Conservation (phyloP, 352 stramenopile genomes). For the Pythium coloratum region DNA sequence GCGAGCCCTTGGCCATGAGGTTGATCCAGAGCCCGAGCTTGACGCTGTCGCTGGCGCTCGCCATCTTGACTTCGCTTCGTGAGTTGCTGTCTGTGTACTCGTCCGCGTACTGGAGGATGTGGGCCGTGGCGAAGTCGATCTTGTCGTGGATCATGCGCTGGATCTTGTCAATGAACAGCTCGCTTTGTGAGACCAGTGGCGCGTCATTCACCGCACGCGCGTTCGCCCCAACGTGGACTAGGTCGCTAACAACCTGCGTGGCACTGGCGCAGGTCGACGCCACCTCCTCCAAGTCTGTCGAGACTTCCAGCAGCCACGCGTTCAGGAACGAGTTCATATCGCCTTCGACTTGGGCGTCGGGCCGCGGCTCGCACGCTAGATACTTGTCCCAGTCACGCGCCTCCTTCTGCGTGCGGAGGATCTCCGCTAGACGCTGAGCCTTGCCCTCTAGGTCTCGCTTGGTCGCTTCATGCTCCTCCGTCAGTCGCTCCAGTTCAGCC, state of each 20-base stretch:
- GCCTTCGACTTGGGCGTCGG: conserved; percentile 63
- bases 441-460: conserved; percentile 62
- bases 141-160: conserved; percentile 62
- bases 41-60: conserved; percentile 42
- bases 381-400: conserved; percentile 70
- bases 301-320: conserved; percentile 65
- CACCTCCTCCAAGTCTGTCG: conserved; percentile 47
- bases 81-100: conserved; percentile 63
- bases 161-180: conserved; percentile 49
- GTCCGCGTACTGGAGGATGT: conserved; percentile 73
- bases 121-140: conserved; percentile 58
- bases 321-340: conserved; percentile 86
- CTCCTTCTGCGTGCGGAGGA: conserved; percentile 65
- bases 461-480: conserved; percentile 49
- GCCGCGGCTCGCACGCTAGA: conserved; percentile 64
- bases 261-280: conserved; percentile 51
- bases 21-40: conserved; percentile 77
- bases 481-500: conserved; percentile 63
- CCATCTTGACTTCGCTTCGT: conserved; percentile 69
- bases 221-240: conserved; percentile 55
- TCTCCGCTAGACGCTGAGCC: conserved; percentile 52
- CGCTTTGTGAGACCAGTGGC: conserved; percentile 39
- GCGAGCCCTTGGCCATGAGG: conserved; percentile 66
- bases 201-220: conserved; percentile 57
- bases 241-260: conserved; percentile 60